Base-by-base conservation (phyloP, 179 eudicot species). In the Pouteria campechiana region DNA sequence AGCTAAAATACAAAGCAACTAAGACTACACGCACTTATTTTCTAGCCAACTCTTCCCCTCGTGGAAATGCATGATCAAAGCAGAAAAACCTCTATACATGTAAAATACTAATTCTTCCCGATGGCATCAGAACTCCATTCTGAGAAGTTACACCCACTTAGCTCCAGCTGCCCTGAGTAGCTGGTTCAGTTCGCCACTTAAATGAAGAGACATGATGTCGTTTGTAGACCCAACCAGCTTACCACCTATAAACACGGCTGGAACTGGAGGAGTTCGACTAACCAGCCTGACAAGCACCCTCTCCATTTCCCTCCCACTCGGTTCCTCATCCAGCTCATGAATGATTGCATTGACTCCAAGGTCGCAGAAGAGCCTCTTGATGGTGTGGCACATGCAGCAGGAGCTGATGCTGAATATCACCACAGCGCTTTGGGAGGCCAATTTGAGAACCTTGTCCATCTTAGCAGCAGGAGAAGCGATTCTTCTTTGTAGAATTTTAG, bases 361-460 rank as follows among this genome's bases (percentile, higher is more conserved):
- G 34, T 71, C 79, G 16, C 68, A 40, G 39, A 81, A 81, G 1
- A 81, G 70, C 5, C 61, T 36, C 44, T 55, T 61, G 41, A 81
- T 71, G 57, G 72, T 70, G 23, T 74, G 68, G 46, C 82, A 71
- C 79, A 81, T 74, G 43, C 64, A 74, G 22, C 85, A 81, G 6
- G 92, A 65, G 58, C 84, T 76, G 64, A 76, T 76, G 33, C 72
- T 77, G 52, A 80, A 80, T 52, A 80, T 80, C 30, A 80, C 90
- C 0, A 72, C 76, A 10, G 84, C 78, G 23, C 47, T 76, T 41
- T 68, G 50, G 28, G 50, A 62, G 18, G 78, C 78, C 53, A 80
- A 46, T 48, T 70, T 73, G 36, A 44, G 61, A 20, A 80, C 40
- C 37, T 54, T 76, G 38, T 76, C 81, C 84, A 76, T 77, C 55